These are phyloP conservation scores for Avena sativa DNA, from an alignment of 176 grass and related monocot species.

Conservation along the genomic window DNA sequence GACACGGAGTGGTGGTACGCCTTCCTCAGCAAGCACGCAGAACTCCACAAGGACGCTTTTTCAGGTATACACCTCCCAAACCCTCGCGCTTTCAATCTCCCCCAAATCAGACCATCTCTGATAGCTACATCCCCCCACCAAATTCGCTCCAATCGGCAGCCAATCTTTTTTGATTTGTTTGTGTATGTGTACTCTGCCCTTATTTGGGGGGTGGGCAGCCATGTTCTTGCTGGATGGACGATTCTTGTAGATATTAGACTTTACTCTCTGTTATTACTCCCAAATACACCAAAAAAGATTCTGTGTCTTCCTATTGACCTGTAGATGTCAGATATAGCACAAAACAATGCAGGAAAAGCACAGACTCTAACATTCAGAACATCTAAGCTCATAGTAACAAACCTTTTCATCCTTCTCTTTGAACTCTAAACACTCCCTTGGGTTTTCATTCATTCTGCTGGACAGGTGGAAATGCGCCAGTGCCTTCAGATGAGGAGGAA, in stretches of 20 bases:
- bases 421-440: not conserved
- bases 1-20: constrained; percentile 96
- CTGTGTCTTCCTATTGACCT: not conserved
- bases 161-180: not conserved
- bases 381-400: not conserved
- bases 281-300: not conserved
- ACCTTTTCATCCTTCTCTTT: not conserved
- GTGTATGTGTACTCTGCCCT: constrained; percentile 6
- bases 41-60: constrained; percentile 54
- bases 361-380: not conserved
- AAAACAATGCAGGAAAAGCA: not conserved
- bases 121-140: constrained; percentile 29
- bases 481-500: constrained; percentile 85
- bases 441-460: constrained; percentile 43
- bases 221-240: constrained; percentile 2
- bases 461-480: constrained; percentile 56
- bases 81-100: not conserved
- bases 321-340: not conserved
- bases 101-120: not conserved
- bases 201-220: constrained; percentile 27
- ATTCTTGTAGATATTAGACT: constrained; percentile 12
- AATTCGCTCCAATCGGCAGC: not conserved
- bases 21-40: constrained; percentile 71
- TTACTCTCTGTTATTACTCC: not conserved
- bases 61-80: constrained; percentile 35